These are phyloP conservation scores for Trametes polyzona DNA, from an alignment of 1,284 basidiomycete genomes.

Conservation along the genomic window DNA sequence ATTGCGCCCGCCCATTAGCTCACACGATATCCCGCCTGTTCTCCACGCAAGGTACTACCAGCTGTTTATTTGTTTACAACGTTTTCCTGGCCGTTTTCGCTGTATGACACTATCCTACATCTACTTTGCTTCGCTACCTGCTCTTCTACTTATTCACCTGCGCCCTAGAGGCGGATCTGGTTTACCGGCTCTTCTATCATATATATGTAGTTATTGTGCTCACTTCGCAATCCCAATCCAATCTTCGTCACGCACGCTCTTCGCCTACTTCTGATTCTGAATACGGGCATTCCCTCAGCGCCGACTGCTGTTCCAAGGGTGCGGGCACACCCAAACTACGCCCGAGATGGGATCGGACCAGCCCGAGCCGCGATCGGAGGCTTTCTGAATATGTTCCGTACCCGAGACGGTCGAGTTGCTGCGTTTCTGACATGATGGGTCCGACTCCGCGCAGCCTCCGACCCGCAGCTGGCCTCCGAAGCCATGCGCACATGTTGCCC, in stretches of 20 bases:
- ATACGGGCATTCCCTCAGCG: no score
- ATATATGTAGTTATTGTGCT: no score
- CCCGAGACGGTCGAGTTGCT: not conserved
- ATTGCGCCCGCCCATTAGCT: not conserved
- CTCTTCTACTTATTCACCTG: not conserved
- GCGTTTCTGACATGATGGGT: not conserved
- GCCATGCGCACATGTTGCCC: no score
- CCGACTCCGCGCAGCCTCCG: not conserved
- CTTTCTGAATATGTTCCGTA: not conserved
- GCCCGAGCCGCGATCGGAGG: no score
- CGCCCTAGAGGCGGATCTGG: no score
- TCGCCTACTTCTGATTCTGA: no score
- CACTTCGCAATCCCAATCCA: no score
- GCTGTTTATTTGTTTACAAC: constrained; percentile 5
- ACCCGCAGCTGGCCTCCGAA: no score
- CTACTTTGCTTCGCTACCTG: not conserved
- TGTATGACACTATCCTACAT: not conserved
- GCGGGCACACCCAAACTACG: no score
- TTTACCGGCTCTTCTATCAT: no score
- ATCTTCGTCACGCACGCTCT: no score
- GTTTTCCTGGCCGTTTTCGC: not conserved
- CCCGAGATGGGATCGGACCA: not conserved
- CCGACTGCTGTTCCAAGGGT: no score
- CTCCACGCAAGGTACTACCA: not conserved
- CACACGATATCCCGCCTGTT: not conserved